Percentiles rank a stretch among this genome's conserved stretches.
Evolutionary conservation across 1,139 yeast species (phyloP).

Genomic region (Yamadazyma triangularis): DNA sequence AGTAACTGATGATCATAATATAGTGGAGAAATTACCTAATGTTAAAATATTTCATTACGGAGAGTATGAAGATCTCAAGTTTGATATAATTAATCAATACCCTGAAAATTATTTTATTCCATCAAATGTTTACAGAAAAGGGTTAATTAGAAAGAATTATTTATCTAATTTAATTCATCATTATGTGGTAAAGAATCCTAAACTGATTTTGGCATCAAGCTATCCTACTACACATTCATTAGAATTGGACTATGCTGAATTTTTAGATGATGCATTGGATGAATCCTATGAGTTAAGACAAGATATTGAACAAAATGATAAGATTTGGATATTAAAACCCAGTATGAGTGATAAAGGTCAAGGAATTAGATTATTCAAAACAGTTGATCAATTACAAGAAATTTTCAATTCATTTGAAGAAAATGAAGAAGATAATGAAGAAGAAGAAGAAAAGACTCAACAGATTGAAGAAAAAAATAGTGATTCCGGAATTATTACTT

Average conservation of each 20-base stretch:
- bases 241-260: conserved; percentile 96
- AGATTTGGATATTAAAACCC: conserved; percentile 87
- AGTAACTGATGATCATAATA: conserved; percentile 20
- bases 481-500: conserved; percentile 64
- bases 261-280: conserved; percentile 86
- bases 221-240: conserved; percentile 74
- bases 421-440: conserved; percentile 54
- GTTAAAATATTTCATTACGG: conserved; percentile 63
- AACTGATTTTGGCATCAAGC: conserved; percentile 53
- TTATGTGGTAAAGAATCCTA: conserved; percentile 70
- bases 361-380: conserved; percentile 79
- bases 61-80: conserved; percentile 84
- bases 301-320: conserved; percentile 61
- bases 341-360: conserved; percentile 97
- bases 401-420: conserved; percentile 86
- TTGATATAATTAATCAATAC: conserved; percentile 50
- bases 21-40: conserved; percentile 17
- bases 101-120: conserved; percentile 57
- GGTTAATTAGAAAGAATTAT: conserved; percentile 84
- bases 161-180: conserved; percentile 75
- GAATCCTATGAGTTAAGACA: conserved; percentile 85
- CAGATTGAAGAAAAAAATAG: conserved; percentile 23
- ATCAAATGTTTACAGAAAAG: conserved; percentile 82
- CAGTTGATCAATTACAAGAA: conserved; percentile 72
- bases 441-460: too few species aligned